These are phyloP conservation scores for Neonectria punicea DNA, from an alignment of 2,329 filamentous ascomycete species.

Conservation along the genomic window DNA sequence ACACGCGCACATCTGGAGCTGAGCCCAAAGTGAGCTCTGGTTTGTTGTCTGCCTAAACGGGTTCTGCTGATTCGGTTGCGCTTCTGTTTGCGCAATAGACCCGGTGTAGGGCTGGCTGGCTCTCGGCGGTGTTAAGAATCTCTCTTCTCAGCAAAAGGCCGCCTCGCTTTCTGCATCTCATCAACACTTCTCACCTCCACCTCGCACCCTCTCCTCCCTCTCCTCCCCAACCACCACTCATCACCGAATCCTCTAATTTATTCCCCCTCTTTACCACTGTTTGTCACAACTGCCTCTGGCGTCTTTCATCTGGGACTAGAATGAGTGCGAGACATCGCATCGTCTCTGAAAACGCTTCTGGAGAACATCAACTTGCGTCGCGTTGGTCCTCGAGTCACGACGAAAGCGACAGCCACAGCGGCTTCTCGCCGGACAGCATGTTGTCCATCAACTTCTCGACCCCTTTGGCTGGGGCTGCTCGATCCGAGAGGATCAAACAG, in stretches of 20 bases:
- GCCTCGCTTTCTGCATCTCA: not conserved
- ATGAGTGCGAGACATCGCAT: slow-evolving; percentile 4
- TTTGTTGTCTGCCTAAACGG: slow-evolving; percentile 5
- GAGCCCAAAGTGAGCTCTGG: not conserved
- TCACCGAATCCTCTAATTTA: not conserved
- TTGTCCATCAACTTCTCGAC: slow-evolving; percentile 53
- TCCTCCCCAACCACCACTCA: not conserved
- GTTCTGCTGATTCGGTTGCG: not conserved
- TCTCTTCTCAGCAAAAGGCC: not conserved
- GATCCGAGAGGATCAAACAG: slow-evolving; percentile 50
- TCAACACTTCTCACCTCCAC: not conserved
- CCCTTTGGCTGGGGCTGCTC: slow-evolving; percentile 50
- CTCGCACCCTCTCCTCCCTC: not conserved
- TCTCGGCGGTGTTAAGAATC: not conserved
- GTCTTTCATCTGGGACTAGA: slow-evolving; percentile 18
- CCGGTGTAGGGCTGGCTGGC: not conserved
- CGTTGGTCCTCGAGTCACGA: slow-evolving; percentile 7
- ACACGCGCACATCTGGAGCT: not conserved
- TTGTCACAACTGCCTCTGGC: not conserved
- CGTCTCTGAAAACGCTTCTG: not conserved
- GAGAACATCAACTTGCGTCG: slow-evolving; percentile 7
- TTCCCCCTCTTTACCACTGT: not conserved
- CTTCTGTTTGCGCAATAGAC: slow-evolving; percentile 8
- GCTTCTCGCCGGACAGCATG: slow-evolving; percentile 38
- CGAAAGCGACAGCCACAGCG: not conserved